Evolutionary conservation across 2,329 filamentous ascomycete species (phyloP), one percentile per base, ranked within the genome.

Genomic region (Achaetomium macrosporum): DNA sequence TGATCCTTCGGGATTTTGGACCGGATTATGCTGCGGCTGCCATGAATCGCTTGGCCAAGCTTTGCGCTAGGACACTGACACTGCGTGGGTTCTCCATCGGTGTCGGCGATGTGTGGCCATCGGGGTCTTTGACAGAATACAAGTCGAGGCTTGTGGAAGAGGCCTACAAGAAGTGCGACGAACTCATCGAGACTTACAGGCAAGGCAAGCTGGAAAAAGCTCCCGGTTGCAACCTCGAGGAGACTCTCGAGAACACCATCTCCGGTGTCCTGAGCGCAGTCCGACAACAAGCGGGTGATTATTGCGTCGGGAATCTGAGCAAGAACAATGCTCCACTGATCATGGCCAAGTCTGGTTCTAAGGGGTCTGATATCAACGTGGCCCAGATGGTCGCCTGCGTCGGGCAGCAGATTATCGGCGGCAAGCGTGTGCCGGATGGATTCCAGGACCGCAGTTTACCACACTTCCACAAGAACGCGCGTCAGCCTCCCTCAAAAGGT

Each of bases 371-470:
- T 63, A 95, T 99, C 76, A 99, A 99, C 76, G 93, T 99, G 33
- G 93, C 93, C 9, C 93, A 99, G 74, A 99, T 99, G 93, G 88
- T 97, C 67, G 92, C 93, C 52, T 84, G 91, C 54, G 93, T 99
- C 66, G 93, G 93, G 47, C 93, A 99, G 71, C 93, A 99, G 63
- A 96, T 97, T 81, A 97, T 99, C 64, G 88, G 88, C 55, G 90
- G 90, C 45, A 83, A 88, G 65, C 91, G 93, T 81, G 91, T 99
- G 31, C 82, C 89, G 42, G 90, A 99, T 70, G 93, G 93, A 7
- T 99, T 99, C 72, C 92, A 97, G 67, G 92, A 97, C 69, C 84
- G 93, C 64, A 96, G 87, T 52, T 71, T 99, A 50, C 93, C 93
- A 37, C 93, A 99, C 69, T 99, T 97, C 67, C 86, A 90, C 50